Base-by-base conservation (phyloP, 1,284 basidiomycete genomes). In the Microbotryum silenes-acaulis region DNA sequence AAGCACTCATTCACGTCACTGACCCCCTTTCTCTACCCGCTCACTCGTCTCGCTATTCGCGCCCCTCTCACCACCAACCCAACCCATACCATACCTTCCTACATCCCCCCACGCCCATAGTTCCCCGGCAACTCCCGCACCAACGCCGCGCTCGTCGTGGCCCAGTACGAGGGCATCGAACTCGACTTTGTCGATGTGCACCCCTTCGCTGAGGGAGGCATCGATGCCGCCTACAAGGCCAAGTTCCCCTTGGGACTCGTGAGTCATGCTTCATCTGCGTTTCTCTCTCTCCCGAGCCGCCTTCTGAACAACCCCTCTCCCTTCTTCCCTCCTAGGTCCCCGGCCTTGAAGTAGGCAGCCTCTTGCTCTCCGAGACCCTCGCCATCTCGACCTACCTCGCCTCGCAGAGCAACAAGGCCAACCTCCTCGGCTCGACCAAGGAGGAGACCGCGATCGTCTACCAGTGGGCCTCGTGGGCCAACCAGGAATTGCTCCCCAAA, bases 311-410 rank as follows among this genome's bases (percentile, higher is more conserved):
- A 1, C 37, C 37, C 37, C 5, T 5, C 37, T 18, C 18, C 31
- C 52, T 42, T 18, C 16, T 53, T 91, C 81, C 83, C 69, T 89
- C 87, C 66, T 89, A 89, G 80, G 83, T 93, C 71, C 93, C 94
- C 49, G 85, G 85, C 45, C 83, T 89, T 61, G 88, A 91, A 76
- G 79, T 94, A 75, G 91, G 91, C 64, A 69, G 73, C 59, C 84
- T 91, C 80, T 80, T 80, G 71, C 79, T 97, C 66, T 83, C 84
- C 72, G 93, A 96, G 81, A 80, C 82, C 60, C 76, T 79, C 64
- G 85, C 91, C 62, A 91, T 97, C 75, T 86, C 89, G 57, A 85
- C 79, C 81, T 80, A 82, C 83, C 82, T 83, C 79, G 82, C 82
- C 25, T 51, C 53, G 9, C 52, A 63, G 54, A 60, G 62, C 56